A percentile compares a stretch with the other conserved stretches of the same genome.
Conservation (phyloP, 306 rosid genomes). For the Astragalus glycyphyllos region DNA sequence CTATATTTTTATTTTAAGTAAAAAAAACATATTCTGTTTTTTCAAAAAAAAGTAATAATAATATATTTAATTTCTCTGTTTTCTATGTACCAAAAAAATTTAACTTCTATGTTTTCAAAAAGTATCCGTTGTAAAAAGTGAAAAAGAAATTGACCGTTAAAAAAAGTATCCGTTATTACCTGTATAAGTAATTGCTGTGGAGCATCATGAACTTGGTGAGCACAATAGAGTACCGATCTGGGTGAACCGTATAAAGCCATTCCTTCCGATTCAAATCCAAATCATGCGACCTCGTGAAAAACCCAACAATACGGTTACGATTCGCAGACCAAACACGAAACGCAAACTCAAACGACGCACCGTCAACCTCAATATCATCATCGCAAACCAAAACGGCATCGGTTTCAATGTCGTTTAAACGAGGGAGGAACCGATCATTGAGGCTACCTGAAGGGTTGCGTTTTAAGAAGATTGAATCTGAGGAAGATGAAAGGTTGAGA, state of each 20-base stretch:
- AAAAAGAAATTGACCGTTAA: too few relatives aligned
- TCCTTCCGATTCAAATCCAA: slow-evolving; percentile 62
- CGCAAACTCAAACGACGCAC: slow-evolving; percentile 66
- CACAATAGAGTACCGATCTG: slow-evolving; percentile 78
- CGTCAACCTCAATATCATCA: slow-evolving; percentile 79
- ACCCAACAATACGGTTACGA: slow-evolving; percentile 61
- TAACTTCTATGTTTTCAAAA: too few relatives aligned
- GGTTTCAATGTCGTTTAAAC: slow-evolving; percentile 52
- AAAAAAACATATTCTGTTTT: too few relatives aligned
- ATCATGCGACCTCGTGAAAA: slow-evolving; percentile 86
- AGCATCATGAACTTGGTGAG: slow-evolving; percentile 83
- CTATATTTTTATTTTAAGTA: too few relatives aligned
- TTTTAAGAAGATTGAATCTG: slow-evolving; percentile 52
- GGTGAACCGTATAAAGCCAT: slow-evolving; percentile 87
- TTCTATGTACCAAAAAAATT: too few relatives aligned
- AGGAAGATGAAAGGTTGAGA: slow-evolving; percentile 52
- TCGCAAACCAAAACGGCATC: slow-evolving; percentile 79
- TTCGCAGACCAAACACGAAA: slow-evolving; percentile 62
- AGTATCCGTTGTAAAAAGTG: too few relatives aligned
- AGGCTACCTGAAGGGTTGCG: slow-evolving; percentile 66
- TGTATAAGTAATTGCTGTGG: slow-evolving; percentile 52
- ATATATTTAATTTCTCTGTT: too few relatives aligned
- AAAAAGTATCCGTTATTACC: slow-evolving; percentile 27
- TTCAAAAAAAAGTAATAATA: too few relatives aligned
- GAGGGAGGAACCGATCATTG: slow-evolving; percentile 78